A percentile compares a stretch with the other conserved stretches of the same genome.
Evolutionary conservation across 106 monocot species (phyloP).

Genomic region (Hemerocallis citrina): DNA sequence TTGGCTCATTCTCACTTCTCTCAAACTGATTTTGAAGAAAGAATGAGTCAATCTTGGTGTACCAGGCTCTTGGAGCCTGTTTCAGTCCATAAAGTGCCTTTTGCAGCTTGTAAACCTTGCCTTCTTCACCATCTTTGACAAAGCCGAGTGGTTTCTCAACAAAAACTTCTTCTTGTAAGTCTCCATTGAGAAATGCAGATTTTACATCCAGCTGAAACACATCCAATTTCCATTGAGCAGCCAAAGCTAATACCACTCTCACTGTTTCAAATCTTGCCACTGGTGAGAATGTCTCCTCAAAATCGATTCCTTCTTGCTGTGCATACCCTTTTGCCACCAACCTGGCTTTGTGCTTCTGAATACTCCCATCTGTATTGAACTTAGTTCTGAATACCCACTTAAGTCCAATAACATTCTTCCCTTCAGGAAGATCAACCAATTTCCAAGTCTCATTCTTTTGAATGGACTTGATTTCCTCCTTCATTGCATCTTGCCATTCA

Average conservation of each 20-base stretch:
- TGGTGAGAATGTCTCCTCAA: constrained; percentile 8
- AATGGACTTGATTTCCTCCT: constrained; percentile 6
- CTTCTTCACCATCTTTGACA: background rate
- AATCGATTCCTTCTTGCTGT: constrained; percentile 14
- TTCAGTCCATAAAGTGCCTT: constrained; percentile 15
- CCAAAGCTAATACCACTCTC: background rate
- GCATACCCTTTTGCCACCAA: constrained; percentile 13
- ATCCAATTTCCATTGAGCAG: constrained; percentile 1
- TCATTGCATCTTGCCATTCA: constrained; percentile 10
- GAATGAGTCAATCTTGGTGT: constrained; percentile 3
- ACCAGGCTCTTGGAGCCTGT: constrained; percentile 10
- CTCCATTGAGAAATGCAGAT: background rate
- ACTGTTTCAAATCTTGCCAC: constrained; percentile 19
- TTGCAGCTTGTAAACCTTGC: constrained; percentile 3
- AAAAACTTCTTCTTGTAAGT: constrained; percentile 5
- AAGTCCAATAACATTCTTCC: constrained; percentile 10
- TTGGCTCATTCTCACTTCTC: constrained; percentile 9
- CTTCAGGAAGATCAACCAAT: background rate
- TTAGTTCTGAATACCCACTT: constrained; percentile 14
- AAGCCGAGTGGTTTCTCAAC: background rate
- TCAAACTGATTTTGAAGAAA: constrained; percentile 4
- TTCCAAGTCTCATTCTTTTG: background rate
- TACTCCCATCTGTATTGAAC: background rate
- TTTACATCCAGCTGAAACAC: constrained; percentile 2
- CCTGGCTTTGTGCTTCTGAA: constrained; percentile 12